A percentile compares a stretch with the other conserved stretches of the same genome.
Conservation (phyloP, 2,329 filamentous ascomycete genomes). For the Nemania serpens region DNA sequence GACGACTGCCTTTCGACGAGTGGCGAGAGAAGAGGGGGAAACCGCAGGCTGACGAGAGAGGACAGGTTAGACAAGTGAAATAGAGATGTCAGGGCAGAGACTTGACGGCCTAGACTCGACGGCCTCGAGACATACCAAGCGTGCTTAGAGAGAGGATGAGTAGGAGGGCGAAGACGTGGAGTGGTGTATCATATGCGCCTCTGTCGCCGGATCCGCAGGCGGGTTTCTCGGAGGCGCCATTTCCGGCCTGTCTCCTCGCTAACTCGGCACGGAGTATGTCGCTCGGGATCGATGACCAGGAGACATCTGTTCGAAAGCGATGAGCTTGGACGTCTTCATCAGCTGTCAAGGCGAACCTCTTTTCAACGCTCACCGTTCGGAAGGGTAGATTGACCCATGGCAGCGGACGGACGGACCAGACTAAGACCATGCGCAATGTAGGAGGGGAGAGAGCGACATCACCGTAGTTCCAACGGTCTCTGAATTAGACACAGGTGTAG, state of each 20-base stretch:
- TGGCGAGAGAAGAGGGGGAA: constrained; percentile 69
- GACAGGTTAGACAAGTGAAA: background rate
- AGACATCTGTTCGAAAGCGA: constrained; percentile 37
- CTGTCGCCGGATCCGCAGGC: constrained; percentile 57
- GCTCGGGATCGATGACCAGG: constrained; percentile 58
- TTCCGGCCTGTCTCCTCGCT: constrained; percentile 48
- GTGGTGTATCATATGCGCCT: constrained; percentile 66
- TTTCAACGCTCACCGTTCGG: too few species aligned
- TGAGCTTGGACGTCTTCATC: constrained; percentile 4
- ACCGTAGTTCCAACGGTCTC: too few species aligned
- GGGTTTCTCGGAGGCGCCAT: constrained; percentile 47
- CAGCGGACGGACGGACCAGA: too few species aligned
- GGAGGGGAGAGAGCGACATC: too few species aligned
- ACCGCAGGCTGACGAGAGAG: constrained; percentile 57
- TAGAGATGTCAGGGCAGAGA: background rate
- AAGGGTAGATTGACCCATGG: too few species aligned
- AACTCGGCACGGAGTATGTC: constrained; percentile 58
- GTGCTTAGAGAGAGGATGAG: constrained; percentile 67
- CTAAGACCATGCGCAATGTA: too few species aligned
- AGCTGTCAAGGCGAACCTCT: too few species aligned
- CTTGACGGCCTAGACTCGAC: background rate
- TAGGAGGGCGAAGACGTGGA: constrained; percentile 70
- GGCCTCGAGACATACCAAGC: constrained; percentile 48
- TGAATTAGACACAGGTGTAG: too few species aligned
- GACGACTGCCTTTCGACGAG: constrained; percentile 53